Evolutionary conservation across 2,329 filamentous ascomycete genomes (phyloP), one percentile per base, ranked within the genome.

Genomic region (Alternaria rosae): DNA sequence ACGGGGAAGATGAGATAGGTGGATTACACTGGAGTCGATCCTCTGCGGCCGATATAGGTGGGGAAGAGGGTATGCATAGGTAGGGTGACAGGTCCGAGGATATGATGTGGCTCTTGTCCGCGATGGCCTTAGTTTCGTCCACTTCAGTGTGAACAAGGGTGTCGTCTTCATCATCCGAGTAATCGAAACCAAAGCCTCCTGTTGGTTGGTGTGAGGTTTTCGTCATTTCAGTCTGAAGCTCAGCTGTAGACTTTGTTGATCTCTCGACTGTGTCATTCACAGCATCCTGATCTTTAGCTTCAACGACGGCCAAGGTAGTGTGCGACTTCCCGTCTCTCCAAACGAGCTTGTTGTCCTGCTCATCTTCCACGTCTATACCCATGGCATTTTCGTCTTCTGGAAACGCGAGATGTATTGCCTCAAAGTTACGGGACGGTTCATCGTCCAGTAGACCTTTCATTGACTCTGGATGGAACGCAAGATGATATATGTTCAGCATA

Each of bases 61-160:
- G 35, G 8, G 35, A 38, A 5, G 35, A 38, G 15, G 35, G 35
- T 38, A 38, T 38, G 35, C 35, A 38, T 17, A 38, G 35, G 35
- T 38, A 38, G 1, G 35, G 35, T 2, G 35, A 38, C 3, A n/a
- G 35, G 8, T 38, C 35, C 11, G 35, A 38, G 9, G 35, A 11
- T 3, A 17, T 38, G 15, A 6, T n/a, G n/a, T 11, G 6, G 35
- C 9, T 17, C 35, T 17, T 1, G 35, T 0, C n/a, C 35, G 2
- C 35, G 9, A 38, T 38, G 3, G 0, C n/a, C 1, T 38, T 38
- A 38, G n/a, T 38, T 10, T 17, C 13, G 30, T 13, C 32, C 35
- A 3, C n/a, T 10, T 38, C 35, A 38, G 0, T 17, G 1, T 38
- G 0, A 0, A 38, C 0, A 3, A 38, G 35, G 10, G 35, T 38